phyloP scores from a whole-genome alignment of 164 flowering plant species.

The Aristolochia fimbriata region DNA sequence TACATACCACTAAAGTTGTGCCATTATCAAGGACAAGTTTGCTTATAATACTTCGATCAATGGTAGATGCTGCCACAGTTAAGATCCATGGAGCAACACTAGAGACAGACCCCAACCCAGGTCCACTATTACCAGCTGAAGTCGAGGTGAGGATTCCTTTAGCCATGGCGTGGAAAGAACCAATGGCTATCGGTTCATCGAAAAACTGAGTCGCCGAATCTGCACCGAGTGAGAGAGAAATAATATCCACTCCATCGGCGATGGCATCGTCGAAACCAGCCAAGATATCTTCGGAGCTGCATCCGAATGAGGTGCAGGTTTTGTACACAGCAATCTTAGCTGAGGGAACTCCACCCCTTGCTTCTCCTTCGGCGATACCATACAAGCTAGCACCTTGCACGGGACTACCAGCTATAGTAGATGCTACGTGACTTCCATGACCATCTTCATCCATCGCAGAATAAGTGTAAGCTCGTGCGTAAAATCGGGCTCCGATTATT shows the following conservation, averaged over 20 bases:
- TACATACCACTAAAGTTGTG: neutral
- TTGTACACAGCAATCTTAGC: conserved; percentile 7
- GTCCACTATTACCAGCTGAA: conserved; percentile 5
- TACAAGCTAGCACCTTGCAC: neutral
- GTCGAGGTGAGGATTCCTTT: neutral
- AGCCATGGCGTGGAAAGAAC: conserved; percentile 12
- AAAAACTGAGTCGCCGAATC: neutral
- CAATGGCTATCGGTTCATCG: neutral
- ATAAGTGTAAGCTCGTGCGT: neutral
- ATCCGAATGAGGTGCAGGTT: neutral
- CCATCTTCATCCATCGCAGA: neutral
- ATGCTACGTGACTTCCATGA: conserved; percentile 4
- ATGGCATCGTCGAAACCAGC: conserved; percentile 3
- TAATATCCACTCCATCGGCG: conserved; percentile 5
- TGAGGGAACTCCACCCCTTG: conserved; percentile 5
- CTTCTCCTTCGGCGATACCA: neutral
- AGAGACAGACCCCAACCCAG: neutral
- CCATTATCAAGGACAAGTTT: conserved; percentile 6
- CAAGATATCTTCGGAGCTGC: neutral
- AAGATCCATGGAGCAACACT: conserved; percentile 3
- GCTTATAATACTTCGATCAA: conserved; percentile 1
- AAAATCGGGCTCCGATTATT: conserved; percentile 5
- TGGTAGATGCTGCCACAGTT: conserved; percentile 3
- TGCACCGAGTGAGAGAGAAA: neutral
- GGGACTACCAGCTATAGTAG: neutral